phyloP scores from a whole-genome alignment of 108 stramenopile genomes.

The Cyclostephanos invisitatus region DNA sequence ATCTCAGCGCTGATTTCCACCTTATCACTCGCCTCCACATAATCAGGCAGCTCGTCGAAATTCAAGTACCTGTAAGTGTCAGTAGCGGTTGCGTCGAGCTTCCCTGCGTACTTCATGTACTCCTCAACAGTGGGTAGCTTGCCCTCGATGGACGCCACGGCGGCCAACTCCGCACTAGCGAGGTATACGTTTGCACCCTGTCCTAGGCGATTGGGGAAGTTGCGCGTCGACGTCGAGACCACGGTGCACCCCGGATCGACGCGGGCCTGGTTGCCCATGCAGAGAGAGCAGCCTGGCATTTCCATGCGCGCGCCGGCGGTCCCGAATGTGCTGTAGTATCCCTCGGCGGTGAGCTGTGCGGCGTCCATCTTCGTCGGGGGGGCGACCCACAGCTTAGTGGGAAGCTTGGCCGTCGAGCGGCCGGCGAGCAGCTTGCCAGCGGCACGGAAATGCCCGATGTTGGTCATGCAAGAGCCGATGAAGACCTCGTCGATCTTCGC shows the following conservation, averaged over 20 bases:
- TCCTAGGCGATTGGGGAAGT: constrained; percentile 97
- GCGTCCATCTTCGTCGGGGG: constrained; percentile 98
- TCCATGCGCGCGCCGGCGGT: constrained; percentile 92
- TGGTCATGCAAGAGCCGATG: constrained; percentile 96
- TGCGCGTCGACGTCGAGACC: constrained; percentile 93
- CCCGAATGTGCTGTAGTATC: constrained; percentile 95
- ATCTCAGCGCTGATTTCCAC: constrained; percentile 89
- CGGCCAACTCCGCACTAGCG: constrained; percentile 91
- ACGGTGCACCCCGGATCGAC: constrained; percentile 90
- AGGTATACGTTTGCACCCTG: constrained; percentile 95
- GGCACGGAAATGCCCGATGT: constrained; percentile 97
- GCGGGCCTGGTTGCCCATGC: constrained; percentile 98
- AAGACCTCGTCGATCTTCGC: constrained; percentile 95
- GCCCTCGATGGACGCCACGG: constrained; percentile 87
- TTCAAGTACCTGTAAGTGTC: constrained; percentile 97
- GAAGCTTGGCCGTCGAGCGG: constrained; percentile 61
- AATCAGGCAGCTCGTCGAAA: constrained; percentile 92
- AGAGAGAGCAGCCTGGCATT: constrained; percentile 96
- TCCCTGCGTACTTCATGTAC: constrained; percentile 83
- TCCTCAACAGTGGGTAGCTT: constrained; percentile 86
- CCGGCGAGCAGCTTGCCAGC: constrained; percentile 91
- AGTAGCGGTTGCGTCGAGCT: constrained; percentile 81
- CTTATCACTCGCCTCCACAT: constrained; percentile 74
- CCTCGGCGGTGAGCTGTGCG: constrained; percentile 93
- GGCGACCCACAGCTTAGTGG: constrained; percentile 92